Evolutionary conservation across 2,329 filamentous ascomycete species (phyloP).

Genomic region (Ophiobolus disseminans): DNA sequence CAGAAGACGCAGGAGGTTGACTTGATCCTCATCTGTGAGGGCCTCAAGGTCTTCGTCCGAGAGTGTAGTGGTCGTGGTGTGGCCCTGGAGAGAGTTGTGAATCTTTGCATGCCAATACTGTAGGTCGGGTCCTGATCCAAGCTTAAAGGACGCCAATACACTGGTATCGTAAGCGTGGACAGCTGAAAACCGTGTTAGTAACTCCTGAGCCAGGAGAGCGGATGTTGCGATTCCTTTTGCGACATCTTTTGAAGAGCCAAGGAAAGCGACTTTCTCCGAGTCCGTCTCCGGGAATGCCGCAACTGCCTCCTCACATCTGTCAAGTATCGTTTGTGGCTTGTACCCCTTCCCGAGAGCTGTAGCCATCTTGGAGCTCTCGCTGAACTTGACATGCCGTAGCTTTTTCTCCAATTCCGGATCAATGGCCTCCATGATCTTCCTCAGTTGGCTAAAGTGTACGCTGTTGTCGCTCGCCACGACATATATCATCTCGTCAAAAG

Average conservation of each 20-base stretch:
- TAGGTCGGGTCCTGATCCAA: constrained; percentile 36
- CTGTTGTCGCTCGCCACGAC: constrained; percentile 77
- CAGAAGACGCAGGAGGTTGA: constrained; percentile 36
- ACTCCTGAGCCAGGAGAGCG: constrained; percentile 38
- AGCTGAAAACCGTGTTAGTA: constrained; percentile 28
- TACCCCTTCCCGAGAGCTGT: constrained; percentile 67
- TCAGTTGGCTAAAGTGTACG: constrained; percentile 74
- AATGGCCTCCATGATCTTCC: constrained; percentile 78
- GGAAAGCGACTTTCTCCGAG: constrained; percentile 21
- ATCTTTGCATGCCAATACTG: constrained; percentile 42
- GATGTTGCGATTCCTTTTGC: constrained; percentile 25
- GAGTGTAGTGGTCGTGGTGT: constrained; percentile 16
- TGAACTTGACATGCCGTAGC: constrained; percentile 79
- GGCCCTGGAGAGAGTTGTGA: constrained; percentile 19
- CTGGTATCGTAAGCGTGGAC: constrained; percentile 35
- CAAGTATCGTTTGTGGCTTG: constrained; percentile 71
- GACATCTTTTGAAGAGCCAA: constrained; percentile 22
- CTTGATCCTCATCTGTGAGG: constrained; percentile 32
- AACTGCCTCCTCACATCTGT: constrained; percentile 41
- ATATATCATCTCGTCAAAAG: constrained; percentile 82
- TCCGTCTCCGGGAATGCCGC: constrained; percentile 21
- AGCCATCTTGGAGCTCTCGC: constrained; percentile 62
- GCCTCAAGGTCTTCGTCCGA: constrained; percentile 30
- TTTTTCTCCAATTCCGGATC: constrained; percentile 71
- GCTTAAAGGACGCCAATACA: constrained; percentile 36